Evolutionary conservation across 108 stramenopile genomes (phyloP), one percentile per base, ranked within the genome.

Genomic region (Mayamaea pseudoterrestris): DNA sequence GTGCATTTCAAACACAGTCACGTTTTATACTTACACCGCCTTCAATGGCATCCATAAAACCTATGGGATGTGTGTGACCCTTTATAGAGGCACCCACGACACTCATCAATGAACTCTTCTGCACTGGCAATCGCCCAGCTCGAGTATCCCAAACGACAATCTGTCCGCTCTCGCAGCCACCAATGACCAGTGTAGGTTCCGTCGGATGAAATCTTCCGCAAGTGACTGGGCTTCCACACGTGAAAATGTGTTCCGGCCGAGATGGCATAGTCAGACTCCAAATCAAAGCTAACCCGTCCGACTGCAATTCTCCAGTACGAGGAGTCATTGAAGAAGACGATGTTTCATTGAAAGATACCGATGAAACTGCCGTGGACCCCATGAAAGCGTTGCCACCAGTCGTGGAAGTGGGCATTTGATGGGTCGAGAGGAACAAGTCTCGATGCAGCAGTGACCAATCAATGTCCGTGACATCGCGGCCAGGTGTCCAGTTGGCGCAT

Each of bases 201-300:
- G 78, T 74, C 24, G 81, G 88, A 65, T 90, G 88, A 60, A 90
- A 90, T 31, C 68, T 45, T 5, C 69, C 47, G 9, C 63, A 67
- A 28, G 80, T 58, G 9, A 84, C 81, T 0, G 88, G 83, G 66
- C 80, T 80, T 9, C 83, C 83, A 42, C 80, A 73, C 3, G 80
- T 84, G 50, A 90, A 90, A 0, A 90, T 66, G 41, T 90, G 83
- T 61, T 90, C 88, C 21, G 88, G 88, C 43, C 88, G 74, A 26
- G 60, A 36, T 18, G 88, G 83, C 78, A 90, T 80, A 41, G 80
- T 60, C 41, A 90, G 55, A 53, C 77, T 90, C 73, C 83, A 90
- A 24, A 90, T 65, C 27, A 83, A 61, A 0, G 80, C 73, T 25
- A 90, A 63, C 0, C 88, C 88, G 45, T 84, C 83, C 30, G 66